Evolutionary conservation across 768 basidiomycete species (phyloP), one percentile per base, ranked within the genome.

Genomic region (Xerocomellus amylosporus): DNA sequence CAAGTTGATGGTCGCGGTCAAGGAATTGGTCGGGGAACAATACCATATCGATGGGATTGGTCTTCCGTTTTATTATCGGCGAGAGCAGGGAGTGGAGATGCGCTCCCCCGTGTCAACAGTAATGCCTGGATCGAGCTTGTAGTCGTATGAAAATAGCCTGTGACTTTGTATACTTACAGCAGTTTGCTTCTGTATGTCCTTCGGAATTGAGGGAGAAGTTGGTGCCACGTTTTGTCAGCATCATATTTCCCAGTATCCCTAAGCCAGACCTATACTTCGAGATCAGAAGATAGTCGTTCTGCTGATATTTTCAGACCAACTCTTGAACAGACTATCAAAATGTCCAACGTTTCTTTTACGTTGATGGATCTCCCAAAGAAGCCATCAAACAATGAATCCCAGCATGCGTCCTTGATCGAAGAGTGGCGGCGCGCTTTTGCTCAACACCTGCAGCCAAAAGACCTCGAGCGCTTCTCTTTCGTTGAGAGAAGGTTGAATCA

Each of bases 11-110:
- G 64, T 91, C 3, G 88, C 89, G 3, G 82, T 84, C 15, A 94
- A 94, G 66, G 89, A 93, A 69, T 74, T 93, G 42, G 88, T 93
- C 1, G 91, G 91, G 2, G 91, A 93, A 66, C 87, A 89, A 60
- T 91, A 87, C 66, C 87, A 92, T 64, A 88, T 93, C n/a, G 80
- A 85, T 54, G 88, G 88, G 0, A 70, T 88, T 15, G 85, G 80
- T 34, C 58, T 51, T 51, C 66, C 59, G 19, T 19, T 58, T 44
- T 53, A 72, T 54, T 59, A 53, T 54, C 58, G 47, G 49, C 63
- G 63, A 48, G 54, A 41, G 51, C 51, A 26, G 0, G 70, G 67
- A 12, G 60, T 70, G 28, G 73, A 73, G 24, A 57, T 71, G 62
- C 62, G 64, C 19, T 65, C 71, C 22, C 71, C 71, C 3, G 39